Evolutionary conservation across 257 asterid species (phyloP), one percentile per base, ranked within the genome.

Genomic region (Jacaranda mimosifolia): DNA sequence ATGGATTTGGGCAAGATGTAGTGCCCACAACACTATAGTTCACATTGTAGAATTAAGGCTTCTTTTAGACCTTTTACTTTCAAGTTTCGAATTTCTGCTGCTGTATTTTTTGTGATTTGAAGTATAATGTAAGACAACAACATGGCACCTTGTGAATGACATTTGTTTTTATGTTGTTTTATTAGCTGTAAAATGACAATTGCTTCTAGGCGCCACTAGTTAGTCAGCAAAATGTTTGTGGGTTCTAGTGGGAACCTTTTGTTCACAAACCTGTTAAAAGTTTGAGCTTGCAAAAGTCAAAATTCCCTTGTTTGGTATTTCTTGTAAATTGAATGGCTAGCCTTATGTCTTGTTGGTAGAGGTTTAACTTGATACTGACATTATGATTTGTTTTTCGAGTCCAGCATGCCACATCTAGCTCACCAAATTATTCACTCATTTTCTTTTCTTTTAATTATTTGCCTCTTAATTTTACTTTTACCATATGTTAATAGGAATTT

Each of bases 151-250:
- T 63, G 65, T 63, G 32, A 26, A 26, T 26, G 32, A 26, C 32
- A 26, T 26, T 26, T 26, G 32, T 26, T 26, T 43, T 68, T 49
- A 15, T 55, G 72, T 66, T 68, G 80, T 76, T 77, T 53, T 38
- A 32, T 76, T 40, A 40, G 52, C 43, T 75, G 36, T 32, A 9
- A 63, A 68, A 40, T 19, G 9, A 8, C 39, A 43, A 18, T 38
- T 38, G 32, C 72, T 59, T 53, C n/a, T 10, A 5, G 3, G 3
- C 19, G 42, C 32, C 70, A 19, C 13, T 36, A 26, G 9, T 55
- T 48, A 57, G 36, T 40, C 68, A 60, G 43, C 70, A 71, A 57
- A 19, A 45, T 36, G 10, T 68, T 18, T n/a, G n/a, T n/a, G n/a
- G n/a, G n/a, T n/a, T n/a, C n/a, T n/a, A n/a, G n/a, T n/a, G n/a